These are phyloP conservation scores for Theobroma cacao DNA, from an alignment of 345 rosid species.

Conservation along the genomic window DNA sequence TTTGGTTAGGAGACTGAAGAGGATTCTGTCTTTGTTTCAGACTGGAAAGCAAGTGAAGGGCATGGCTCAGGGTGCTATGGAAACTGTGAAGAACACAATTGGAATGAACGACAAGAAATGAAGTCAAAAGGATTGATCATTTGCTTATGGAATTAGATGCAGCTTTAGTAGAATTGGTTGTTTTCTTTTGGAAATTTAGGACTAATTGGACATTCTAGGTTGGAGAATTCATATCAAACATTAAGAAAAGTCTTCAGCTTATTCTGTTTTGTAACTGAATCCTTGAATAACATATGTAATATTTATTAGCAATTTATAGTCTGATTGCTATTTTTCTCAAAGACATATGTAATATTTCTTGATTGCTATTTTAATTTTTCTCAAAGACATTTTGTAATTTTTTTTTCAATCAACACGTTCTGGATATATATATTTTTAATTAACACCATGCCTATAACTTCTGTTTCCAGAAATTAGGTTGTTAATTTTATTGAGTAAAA, in stretches of 20 bases:
- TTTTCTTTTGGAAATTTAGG: neutral
- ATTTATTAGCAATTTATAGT: too few species aligned
- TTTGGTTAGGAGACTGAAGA: neutral
- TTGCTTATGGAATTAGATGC: neutral
- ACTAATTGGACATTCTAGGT: neutral
- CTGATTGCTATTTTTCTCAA: too few species aligned
- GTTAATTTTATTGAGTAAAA: too few species aligned
- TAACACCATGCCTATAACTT: too few species aligned
- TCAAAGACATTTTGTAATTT: too few species aligned
- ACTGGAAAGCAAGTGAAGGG: constrained; percentile 45
- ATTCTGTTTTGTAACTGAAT: neutral
- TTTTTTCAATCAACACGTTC: too few species aligned
- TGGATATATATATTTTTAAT: too few species aligned
- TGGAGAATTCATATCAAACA: neutral
- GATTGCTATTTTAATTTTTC: too few species aligned
- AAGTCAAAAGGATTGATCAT: neutral
- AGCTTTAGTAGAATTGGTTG: neutral
- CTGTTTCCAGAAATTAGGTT: too few species aligned
- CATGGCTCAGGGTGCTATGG: constrained; percentile 47
- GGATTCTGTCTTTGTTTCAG: constrained; percentile 14
- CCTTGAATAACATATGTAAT: neutral
- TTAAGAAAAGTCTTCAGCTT: neutral
- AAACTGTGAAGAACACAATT: constrained; percentile 28
- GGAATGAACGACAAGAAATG: neutral
- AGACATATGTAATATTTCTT: too few species aligned